Percentiles rank a stretch among this genome's conserved stretches.
These are phyloP conservation scores for Saccharum hybrid DNA, from an alignment of 202 grass and related monocot species.

Conservation along the genomic window DNA sequence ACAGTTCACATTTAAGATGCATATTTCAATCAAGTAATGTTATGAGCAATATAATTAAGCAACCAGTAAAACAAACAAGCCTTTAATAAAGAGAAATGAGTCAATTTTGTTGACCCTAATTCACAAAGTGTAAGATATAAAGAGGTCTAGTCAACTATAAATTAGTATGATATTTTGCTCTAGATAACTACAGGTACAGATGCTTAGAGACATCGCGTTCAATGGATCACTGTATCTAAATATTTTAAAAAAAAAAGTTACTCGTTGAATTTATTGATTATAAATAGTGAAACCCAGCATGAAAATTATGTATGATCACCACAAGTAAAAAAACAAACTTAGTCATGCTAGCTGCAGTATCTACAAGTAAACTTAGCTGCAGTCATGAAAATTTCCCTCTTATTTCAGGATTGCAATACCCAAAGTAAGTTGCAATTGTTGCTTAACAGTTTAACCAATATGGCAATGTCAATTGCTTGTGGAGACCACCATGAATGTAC, in stretches of 20 bases:
- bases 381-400: neutral
- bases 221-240: conserved; percentile 20
- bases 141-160: neutral
- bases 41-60: neutral
- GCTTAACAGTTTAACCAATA: conserved; percentile 11
- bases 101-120: neutral
- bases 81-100: conserved; percentile 6
- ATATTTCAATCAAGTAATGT: neutral
- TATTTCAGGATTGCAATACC: neutral
- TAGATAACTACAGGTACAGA: neutral
- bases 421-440: neutral
- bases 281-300: neutral
- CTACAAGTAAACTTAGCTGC: too few species aligned
- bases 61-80: conserved; percentile 14
- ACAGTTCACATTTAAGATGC: neutral
- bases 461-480: conserved; percentile 1
- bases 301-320: neutral
- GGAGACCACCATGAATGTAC: neutral
- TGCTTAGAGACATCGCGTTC: neutral
- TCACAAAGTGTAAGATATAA: neutral
- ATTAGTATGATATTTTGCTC: conserved; percentile 8
- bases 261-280: neutral
- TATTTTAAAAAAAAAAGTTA: neutral
- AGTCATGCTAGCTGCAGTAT: neutral
- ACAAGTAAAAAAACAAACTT: neutral